These are phyloP conservation scores for Ascochyta fabae DNA, from an alignment of 2,329 filamentous ascomycete species.

Conservation along the genomic window DNA sequence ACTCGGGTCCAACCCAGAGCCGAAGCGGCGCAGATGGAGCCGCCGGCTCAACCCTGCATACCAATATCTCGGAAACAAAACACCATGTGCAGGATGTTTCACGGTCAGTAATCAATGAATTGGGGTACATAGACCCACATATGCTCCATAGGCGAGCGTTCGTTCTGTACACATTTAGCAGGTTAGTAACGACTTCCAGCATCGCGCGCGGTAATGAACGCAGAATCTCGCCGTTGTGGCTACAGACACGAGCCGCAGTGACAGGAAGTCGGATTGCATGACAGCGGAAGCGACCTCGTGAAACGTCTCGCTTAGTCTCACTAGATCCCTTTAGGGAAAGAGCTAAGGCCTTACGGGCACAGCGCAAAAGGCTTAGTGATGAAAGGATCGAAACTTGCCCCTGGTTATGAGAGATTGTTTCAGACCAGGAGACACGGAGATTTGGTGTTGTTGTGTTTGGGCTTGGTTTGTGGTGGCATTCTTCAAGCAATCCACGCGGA, in stretches of 20 bases:
- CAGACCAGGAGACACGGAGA: conserved; percentile 21
- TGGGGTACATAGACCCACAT: conserved; percentile 26
- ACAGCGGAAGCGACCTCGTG: conserved; percentile 25
- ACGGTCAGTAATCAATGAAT: conserved; percentile 13
- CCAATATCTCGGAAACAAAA: conserved; percentile 29
- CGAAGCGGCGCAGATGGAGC: conserved; percentile 17
- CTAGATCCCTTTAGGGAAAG: conserved; percentile 12
- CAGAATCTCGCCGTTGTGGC: conserved; percentile 7
- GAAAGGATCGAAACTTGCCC: conserved; percentile 24
- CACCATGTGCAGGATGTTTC: conserved; percentile 21
- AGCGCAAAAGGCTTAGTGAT: conserved; percentile 10
- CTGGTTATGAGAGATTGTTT: conserved; percentile 27
- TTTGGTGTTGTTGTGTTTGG: conserved; percentile 11
- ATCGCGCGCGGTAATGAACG: conserved; percentile 9
- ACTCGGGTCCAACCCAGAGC: conserved; percentile 17
- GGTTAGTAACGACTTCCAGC: conserved; percentile 17
- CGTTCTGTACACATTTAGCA: conserved; percentile 28
- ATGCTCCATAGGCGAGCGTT: conserved; percentile 19
- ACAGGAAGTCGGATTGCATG: conserved; percentile 18
- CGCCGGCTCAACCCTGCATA: conserved; percentile 20
- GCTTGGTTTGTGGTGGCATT: not conserved
- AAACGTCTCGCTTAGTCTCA: conserved; percentile 24
- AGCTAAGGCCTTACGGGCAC: not conserved
- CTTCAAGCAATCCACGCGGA: no score
- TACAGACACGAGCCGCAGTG: conserved; percentile 16